Evolutionary conservation across 495 filamentous ascomycete genomes (phyloP), one percentile per base, ranked within the genome.

Genomic region (Xylaria longipes): DNA sequence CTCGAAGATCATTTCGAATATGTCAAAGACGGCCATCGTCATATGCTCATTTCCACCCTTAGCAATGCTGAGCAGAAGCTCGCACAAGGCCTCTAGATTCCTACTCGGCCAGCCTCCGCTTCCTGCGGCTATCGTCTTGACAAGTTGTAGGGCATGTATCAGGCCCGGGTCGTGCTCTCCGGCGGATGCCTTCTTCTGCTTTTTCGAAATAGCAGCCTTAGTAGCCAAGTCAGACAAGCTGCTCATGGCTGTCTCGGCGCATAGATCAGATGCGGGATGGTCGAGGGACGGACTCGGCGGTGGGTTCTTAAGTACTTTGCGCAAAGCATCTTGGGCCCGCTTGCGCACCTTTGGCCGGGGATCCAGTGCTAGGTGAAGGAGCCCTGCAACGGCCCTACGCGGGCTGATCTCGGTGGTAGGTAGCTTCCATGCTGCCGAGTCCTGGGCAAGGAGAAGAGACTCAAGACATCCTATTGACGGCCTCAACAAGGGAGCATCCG

Each of bases 81-180:
- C 94, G 79, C 94, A 97, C 43, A 99, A 87, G 5, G 89, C 82
- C 82, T 99, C 96, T 60, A 98, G 94, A 81, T 97, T 97, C 84
- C 91, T 92, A 82, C 91, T 97, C n/a, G 96, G 96, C 97, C 97
- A 99, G 58, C 97, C 95, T 57, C 93, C 92, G 65, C 94, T 95
- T 4, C 92, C 93, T 29, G 86, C 83, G 5, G 95, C 94, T 71
- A 98, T 87, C 2, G 93, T 91, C 85, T 95, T 97, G 67, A 97
- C 89, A 60, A 98, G 85, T 71, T 98, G 97, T 69, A 99, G 80
- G 5, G 94, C 91, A 81, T 98, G 96, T 70, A 98, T 96, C 25
- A 98, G 85, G 20, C 88, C 86, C 17, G 96, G 95, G 67, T 97
- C 93, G 77, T 93, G 87, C 56, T 88, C 87, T 15, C 82, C 76